Conservation (phyloP, 1,284 basidiomycete species). For the Clitocybe nebularis region DNA sequence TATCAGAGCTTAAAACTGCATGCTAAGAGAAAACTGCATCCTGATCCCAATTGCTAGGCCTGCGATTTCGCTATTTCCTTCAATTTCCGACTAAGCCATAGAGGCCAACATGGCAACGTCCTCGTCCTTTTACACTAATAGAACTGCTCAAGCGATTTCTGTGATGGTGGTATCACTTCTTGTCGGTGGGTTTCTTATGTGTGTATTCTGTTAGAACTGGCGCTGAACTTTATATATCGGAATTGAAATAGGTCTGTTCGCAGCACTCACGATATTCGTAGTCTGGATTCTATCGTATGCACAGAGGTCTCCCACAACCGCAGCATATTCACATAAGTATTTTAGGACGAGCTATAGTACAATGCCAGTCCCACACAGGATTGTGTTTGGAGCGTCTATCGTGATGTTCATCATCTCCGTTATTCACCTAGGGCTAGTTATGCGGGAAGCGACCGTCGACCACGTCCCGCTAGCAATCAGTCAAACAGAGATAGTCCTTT, state of each 20-base stretch:
- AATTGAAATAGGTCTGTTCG: neutral
- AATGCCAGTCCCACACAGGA: neutral
- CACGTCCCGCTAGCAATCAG: neutral
- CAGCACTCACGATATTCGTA: neutral
- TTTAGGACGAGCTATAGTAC: neutral
- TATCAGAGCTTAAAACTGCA: too few relatives aligned
- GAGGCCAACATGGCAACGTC: neutral
- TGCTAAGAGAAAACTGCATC: too few relatives aligned
- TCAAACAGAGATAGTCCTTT: neutral
- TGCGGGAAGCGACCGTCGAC: constrained; percentile 1
- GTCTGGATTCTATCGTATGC: neutral
- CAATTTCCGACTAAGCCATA: too few relatives aligned
- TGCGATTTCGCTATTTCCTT: too few relatives aligned
- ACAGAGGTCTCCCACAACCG: too few relatives aligned
- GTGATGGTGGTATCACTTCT: constrained; percentile 1
- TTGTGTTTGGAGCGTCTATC: neutral
- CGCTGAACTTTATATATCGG: too few relatives aligned
- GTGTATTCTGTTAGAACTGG: too few relatives aligned
- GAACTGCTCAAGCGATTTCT: neutral
- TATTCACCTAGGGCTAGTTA: constrained; percentile 1
- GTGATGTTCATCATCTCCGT: constrained; percentile 1
- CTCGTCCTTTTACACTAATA: neutral
- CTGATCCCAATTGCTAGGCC: too few relatives aligned
- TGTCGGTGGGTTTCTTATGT: neutral
- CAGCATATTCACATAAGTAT: neutral